Evolutionary conservation across 2,329 filamentous ascomycete genomes (phyloP), one percentile per base, ranked within the genome.

Genomic region (Aspergillus luchuensis): DNA sequence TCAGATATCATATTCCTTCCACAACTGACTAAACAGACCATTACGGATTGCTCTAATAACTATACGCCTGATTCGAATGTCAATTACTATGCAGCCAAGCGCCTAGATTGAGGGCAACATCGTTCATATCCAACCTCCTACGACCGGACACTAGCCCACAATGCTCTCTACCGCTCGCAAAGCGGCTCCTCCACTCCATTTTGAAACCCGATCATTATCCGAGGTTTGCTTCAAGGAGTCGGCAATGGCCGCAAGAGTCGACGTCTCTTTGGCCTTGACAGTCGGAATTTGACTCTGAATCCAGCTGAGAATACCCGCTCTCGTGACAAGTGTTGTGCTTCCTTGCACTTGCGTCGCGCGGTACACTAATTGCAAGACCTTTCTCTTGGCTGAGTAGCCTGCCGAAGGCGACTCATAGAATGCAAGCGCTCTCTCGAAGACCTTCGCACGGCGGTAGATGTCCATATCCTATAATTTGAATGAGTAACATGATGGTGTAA

Each of bases 251-350:
- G 87, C 78, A 23, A 86, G 74, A 17, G 79, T 78, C 15, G 65
- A 66, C 25, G 62, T 66, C 30, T 74, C 70, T 58, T 72, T 73
- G 0, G 74, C 76, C 65, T 85, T 83, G 15, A 83, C 80, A 48
- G 76, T 75, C 4, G 81, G 82, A 38, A 84, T 74, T 67, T 87
- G 85, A 61, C 85, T 84, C 60, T 89, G 83, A 8, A 94, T 80
- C 92, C 92, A 96, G 66, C 85, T 88, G 56, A 94, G 74, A 19
- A 90, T 79, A 15, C 90, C 91, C 47, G 89, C 88, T 59, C 92
- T 82, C 1, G 92, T 96, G 39, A 92, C 83, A 49, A 96, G 80
- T n/a, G 90, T 94, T 4, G 88, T 91, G 74, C 90, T 91, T 1
- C 91, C 92, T 1, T 87, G 84, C 33, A 93, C 85, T 49, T 82